phyloP scores from a whole-genome alignment of 1,139 yeast genomes.

The Lodderomyces orthopsilosis region DNA sequence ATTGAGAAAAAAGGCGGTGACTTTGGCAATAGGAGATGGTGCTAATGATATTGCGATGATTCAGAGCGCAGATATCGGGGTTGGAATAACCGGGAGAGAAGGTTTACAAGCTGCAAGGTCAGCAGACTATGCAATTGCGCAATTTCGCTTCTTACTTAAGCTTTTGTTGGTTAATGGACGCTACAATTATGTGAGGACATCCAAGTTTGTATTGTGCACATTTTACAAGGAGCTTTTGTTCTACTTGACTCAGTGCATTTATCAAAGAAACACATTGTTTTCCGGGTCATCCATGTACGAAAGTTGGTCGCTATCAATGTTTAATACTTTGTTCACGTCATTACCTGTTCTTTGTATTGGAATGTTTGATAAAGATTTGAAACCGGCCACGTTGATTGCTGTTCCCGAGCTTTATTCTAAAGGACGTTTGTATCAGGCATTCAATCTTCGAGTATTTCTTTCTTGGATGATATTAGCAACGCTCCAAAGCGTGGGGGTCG shows the following conservation, averaged over 20 bases:
- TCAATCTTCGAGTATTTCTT: slow-evolving; percentile 66
- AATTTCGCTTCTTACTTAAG: slow-evolving; percentile 80
- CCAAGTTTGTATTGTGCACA: slow-evolving; percentile 89
- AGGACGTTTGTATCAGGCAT: slow-evolving; percentile 75
- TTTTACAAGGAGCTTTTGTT: slow-evolving; percentile 92
- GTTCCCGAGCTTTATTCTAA: slow-evolving; percentile 84
- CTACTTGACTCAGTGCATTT: slow-evolving; percentile 83
- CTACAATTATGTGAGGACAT: slow-evolving; percentile 87
- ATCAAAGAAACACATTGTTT: slow-evolving; percentile 82
- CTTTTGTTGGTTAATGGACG: slow-evolving; percentile 90
- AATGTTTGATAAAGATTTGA: slow-evolving; percentile 89
- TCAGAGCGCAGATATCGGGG: slow-evolving; percentile 96
- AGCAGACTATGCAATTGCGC: slow-evolving; percentile 94
- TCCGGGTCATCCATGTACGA: slow-evolving; percentile 94
- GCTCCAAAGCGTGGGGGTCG: slow-evolving; percentile 65
- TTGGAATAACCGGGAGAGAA: slow-evolving; percentile 95
- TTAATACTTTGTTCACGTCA: slow-evolving; percentile 91
- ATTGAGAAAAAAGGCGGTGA: slow-evolving; percentile 64
- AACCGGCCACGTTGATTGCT: slow-evolving; percentile 84
- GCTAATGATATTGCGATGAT: slow-evolving; percentile 99
- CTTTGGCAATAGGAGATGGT: slow-evolving; percentile 98
- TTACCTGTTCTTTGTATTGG: slow-evolving; percentile 90
- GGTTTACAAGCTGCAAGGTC: slow-evolving; percentile 96
- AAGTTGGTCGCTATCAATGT: slow-evolving; percentile 96
- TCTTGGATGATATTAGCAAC: slow-evolving; percentile 82